Conservation (phyloP, 345 rosid species). For the Trapa incisa region DNA sequence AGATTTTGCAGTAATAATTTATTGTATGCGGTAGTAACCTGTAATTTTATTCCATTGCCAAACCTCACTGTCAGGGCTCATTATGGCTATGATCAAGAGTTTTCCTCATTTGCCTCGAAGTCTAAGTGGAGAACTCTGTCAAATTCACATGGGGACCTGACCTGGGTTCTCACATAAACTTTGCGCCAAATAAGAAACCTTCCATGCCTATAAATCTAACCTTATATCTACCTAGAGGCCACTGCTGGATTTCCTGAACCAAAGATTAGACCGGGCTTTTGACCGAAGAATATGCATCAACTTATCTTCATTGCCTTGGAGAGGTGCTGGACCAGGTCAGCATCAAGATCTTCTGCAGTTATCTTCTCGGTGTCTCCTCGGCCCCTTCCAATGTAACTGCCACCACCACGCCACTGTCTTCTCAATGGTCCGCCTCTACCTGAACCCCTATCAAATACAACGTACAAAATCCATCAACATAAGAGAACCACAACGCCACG, state of each 20-base stretch:
- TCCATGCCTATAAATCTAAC: too few species aligned
- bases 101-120: not conserved
- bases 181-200: too few species aligned
- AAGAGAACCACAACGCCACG: not conserved
- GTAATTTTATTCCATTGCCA: slow-evolving; percentile 18
- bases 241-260: too few species aligned
- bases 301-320: slow-evolving; percentile 34
- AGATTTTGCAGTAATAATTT: slow-evolving; percentile 12
- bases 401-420: slow-evolving; percentile 22
- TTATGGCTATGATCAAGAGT: not conserved
- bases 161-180: too few species aligned
- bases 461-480: not conserved
- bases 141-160: too few species aligned
- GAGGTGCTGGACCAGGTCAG: slow-evolving; percentile 50
- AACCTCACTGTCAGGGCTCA: not conserved
- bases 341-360: slow-evolving; percentile 52
- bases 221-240: too few species aligned
- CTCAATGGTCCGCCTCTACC: slow-evolving; percentile 31
- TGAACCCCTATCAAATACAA: slow-evolving; percentile 19
- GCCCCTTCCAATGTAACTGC: slow-evolving; percentile 27
- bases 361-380: slow-evolving; percentile 18
- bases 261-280: too few species aligned
- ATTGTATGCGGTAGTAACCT: slow-evolving; percentile 18
- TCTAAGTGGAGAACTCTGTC: too few species aligned
- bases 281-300: not conserved